These are phyloP conservation scores for Camellia sinensis DNA, from an alignment of 148 eudicot genomes.

Conservation along the genomic window DNA sequence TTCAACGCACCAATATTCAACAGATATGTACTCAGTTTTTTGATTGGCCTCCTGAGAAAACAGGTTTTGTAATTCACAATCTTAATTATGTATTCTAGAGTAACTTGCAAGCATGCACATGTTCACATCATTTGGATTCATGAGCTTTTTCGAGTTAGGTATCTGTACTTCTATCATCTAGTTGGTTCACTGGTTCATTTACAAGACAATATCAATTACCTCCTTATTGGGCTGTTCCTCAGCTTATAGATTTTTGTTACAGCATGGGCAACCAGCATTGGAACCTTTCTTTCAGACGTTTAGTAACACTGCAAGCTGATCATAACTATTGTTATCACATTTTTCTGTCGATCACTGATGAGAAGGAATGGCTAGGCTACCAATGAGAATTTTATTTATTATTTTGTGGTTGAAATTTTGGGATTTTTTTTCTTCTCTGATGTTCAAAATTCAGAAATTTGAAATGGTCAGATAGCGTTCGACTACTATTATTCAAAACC, in stretches of 20 bases:
- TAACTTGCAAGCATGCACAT: neutral
- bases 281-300: neutral
- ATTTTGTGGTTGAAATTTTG: neutral
- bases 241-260: neutral
- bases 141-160: neutral
- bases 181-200: neutral
- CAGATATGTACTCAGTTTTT: constrained; percentile 64
- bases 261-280: neutral
- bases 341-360: neutral
- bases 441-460: neutral
- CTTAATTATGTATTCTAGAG: too few relatives aligned
- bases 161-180: neutral
- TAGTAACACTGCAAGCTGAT: neutral
- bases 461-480: too few relatives aligned
- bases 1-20: constrained; percentile 59
- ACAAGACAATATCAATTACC: neutral
- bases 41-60: constrained; percentile 91
- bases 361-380: neutral
- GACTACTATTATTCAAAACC: too few relatives aligned
- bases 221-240: neutral
- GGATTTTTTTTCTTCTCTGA: neutral
- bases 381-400: neutral
- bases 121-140: neutral
- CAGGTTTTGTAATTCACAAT: constrained; percentile 41
- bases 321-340: too few relatives aligned